Conservation (phyloP, 2,329 filamentous ascomycete genomes). For the Xylaria polymorpha region DNA sequence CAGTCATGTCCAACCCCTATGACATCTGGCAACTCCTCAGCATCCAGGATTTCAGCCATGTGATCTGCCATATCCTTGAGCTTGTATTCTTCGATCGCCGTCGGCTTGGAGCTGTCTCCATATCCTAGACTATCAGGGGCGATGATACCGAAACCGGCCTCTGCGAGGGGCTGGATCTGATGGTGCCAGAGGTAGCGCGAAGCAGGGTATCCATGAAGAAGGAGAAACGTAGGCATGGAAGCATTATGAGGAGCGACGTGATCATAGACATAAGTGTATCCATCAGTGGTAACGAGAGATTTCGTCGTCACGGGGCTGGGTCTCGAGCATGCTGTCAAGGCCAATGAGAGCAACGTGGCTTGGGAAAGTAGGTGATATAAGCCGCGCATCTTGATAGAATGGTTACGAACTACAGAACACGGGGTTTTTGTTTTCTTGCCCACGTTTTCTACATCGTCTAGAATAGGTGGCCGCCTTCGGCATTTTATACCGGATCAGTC, state of each 20-base stretch:
- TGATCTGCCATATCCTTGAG: conserved; percentile 18
- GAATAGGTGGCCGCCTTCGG: no score
- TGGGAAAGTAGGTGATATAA: not conserved
- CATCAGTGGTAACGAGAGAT: conserved; percentile 12
- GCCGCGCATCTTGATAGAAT: conserved; percentile 3
- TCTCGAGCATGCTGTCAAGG: not conserved
- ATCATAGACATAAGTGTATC: conserved; percentile 22
- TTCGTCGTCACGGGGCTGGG: conserved; percentile 5
- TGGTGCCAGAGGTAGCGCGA: conserved; percentile 19
- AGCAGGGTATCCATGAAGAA: conserved; percentile 18
- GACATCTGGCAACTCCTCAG: conserved; percentile 7
- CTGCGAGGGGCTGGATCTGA: conserved; percentile 6
- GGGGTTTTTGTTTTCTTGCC: not conserved
- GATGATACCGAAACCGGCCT: conserved; percentile 20
- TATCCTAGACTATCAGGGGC: conserved; percentile 23
- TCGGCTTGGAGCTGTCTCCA: conserved; percentile 21
- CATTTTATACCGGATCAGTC: not conserved
- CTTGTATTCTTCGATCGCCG: conserved; percentile 14
- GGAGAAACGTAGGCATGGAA: conserved; percentile 19
- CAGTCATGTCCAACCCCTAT: conserved; percentile 24
- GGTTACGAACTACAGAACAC: not conserved
- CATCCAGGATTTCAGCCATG: conserved; percentile 21
- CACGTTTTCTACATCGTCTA: no score
- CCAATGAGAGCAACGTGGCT: conserved; percentile 10
- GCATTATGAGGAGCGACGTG: conserved; percentile 13